Evolutionary conservation across 345 rosid species (phyloP), one percentile per base, ranked within the genome.

Genomic region (Draba incana): DNA sequence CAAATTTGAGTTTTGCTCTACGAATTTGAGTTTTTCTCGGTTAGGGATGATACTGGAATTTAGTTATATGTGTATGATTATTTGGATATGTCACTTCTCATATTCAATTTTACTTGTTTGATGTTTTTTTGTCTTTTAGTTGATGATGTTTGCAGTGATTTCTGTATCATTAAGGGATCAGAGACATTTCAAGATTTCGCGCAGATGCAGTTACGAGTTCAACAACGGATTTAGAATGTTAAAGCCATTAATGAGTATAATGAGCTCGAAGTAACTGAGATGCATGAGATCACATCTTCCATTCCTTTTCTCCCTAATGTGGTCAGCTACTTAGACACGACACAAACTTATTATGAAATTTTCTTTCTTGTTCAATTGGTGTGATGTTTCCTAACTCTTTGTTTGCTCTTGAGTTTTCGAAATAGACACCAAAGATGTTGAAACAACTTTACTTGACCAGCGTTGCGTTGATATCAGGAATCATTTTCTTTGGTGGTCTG

Each of bases 81-180:
- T 62, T 3, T 31, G 0, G 3, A 10, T 66, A 9, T 42, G 16
- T 9, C 6, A 12, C 11, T 13, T 51, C 6, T 62, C 6, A 15
- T 63, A 20, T 12, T 51, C 0, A 45, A 50, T n/a, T 43, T 3
- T 16, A 42, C 8, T 11, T 51, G 53, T 58, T 35, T 23, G 33
- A 31, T 31, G 35, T 59, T 15, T 5, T 25, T 25, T 10, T 47
- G 48, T 0, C 20, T 20, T 20, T 20, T 20, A 20, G 1, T 38
- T 16, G 39, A n/a, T 59, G 68, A 20, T 20, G 20, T 20, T 2
- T 68, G 16, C 84, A 90, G 98, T 55, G 86, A 86, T 69, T 92
- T 89, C 65, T 92, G 97, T 72, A 92, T 92, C 38, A 93, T 93
- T 41, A 97, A 93, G 69, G 97, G 98, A 55, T 96, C 98, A 12